phyloP scores from a whole-genome alignment of 352 stramenopile genomes.

The Globisporangium alternatum region DNA sequence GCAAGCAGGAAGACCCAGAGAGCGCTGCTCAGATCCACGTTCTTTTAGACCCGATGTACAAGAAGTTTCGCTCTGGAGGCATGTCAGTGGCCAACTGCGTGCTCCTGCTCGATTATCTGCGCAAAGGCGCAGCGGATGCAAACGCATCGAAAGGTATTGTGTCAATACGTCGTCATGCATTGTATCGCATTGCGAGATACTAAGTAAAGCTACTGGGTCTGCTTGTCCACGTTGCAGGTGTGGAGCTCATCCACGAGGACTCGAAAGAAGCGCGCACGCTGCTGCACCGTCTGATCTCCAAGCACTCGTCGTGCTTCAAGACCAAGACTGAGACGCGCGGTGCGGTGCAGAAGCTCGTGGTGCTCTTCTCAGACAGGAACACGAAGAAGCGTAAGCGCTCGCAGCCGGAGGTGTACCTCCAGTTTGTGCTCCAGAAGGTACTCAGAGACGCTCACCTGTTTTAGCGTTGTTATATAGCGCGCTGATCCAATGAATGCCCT shows the following conservation, averaged over 20 bases:
- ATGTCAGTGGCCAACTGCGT: conserved; percentile 49
- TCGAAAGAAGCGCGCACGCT: conserved; percentile 57
- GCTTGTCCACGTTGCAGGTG: conserved; percentile 23
- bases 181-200: background rate
- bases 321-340: conserved; percentile 56
- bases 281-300: conserved; percentile 65
- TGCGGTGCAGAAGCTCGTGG: conserved; percentile 47
- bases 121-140: conserved; percentile 40
- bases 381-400: conserved; percentile 72
- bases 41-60: conserved; percentile 61
- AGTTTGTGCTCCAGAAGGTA: conserved; percentile 73
- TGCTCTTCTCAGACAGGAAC: conserved; percentile 57
- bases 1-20: conserved; percentile 20
- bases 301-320: conserved; percentile 50
- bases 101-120: conserved; percentile 51
- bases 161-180: background rate
- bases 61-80: conserved; percentile 55
- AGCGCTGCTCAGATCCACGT: conserved; percentile 40
- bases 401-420: conserved; percentile 46
- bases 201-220: background rate
- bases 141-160: conserved; percentile 32
- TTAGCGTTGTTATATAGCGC: too few relatives aligned
- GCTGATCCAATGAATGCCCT: background rate
- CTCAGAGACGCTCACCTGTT: too few relatives aligned
- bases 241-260: conserved; percentile 57